A percentile compares a stretch with the other conserved stretches of the same genome.
Conservation (phyloP, 169 alveolate species). For the Cyclospora cayetanensis region DNA sequence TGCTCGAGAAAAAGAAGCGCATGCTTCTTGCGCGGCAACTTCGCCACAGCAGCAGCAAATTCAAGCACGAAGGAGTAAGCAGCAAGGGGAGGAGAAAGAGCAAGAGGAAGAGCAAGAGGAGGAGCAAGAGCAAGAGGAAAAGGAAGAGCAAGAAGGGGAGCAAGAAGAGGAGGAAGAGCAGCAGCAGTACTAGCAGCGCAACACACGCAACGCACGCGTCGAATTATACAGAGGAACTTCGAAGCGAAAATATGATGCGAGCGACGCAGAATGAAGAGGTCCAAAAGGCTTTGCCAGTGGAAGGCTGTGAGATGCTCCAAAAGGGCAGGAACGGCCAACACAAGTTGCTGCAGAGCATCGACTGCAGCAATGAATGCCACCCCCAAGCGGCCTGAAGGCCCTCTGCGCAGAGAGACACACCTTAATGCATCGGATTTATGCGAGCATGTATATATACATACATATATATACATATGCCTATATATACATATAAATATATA, state of each 20-base stretch:
- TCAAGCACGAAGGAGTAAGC: no score
- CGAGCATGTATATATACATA: neutral
- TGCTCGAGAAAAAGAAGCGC: no score
- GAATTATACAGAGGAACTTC: neutral
- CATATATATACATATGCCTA: neutral
- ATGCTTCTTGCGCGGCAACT: no score
- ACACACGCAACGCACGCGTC: neutral
- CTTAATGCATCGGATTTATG: neutral
- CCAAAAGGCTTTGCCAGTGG: neutral
- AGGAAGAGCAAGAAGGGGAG: neutral
- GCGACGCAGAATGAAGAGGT: neutral
- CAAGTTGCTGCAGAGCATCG: conserved; percentile 29
- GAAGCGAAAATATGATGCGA: conserved; percentile 29
- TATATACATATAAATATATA: neutral
- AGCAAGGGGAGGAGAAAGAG: no score
- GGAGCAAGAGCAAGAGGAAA: neutral
- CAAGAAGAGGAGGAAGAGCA: neutral
- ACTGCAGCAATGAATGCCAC: neutral
- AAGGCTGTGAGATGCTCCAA: neutral
- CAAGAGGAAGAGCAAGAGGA: neutral
- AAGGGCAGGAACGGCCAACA: neutral
- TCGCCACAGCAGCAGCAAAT: no score
- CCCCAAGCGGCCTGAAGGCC: conserved; percentile 8
- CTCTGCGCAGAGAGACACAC: neutral
- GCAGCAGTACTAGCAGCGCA: conserved; percentile 22